Evolutionary conservation across 192 early-diverging fungal genomes (phyloP).

Genomic region (Backusella australiensis): DNA sequence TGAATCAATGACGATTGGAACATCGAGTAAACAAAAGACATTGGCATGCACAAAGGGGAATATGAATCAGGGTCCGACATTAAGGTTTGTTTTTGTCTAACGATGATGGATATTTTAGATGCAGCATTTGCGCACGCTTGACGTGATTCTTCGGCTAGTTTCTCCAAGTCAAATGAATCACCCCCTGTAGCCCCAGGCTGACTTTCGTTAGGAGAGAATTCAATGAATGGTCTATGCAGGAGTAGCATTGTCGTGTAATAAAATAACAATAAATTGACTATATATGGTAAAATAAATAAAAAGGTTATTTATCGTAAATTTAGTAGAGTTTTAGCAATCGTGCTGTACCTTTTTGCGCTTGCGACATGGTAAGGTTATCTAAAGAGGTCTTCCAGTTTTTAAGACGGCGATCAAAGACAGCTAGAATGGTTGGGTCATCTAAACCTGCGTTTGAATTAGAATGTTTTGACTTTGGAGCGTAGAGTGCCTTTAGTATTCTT

Average conservation of each 20-base stretch:
- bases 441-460: slow-evolving; percentile 37
- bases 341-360: slow-evolving; percentile 27
- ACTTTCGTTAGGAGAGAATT: slow-evolving; percentile 14
- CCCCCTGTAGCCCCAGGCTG: not conserved
- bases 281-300: not conserved
- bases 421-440: slow-evolving; percentile 46
- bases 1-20: slow-evolving; percentile 21
- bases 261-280: slow-evolving; percentile 30
- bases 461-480: slow-evolving; percentile 44
- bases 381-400: slow-evolving; percentile 27
- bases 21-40: slow-evolving; percentile 24
- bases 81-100: slow-evolving; percentile 2
- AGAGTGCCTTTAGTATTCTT: slow-evolving; percentile 44
- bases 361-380: slow-evolving; percentile 6
- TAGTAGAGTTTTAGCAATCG: not conserved
- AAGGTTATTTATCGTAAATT: slow-evolving; percentile 5
- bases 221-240: slow-evolving; percentile 50
- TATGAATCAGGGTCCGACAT: slow-evolving; percentile 11
- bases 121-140: slow-evolving; percentile 19
- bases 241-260: slow-evolving; percentile 45
- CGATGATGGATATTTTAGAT: slow-evolving; percentile 6
- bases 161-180: not conserved
- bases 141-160: slow-evolving; percentile 20
- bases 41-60: slow-evolving; percentile 14
- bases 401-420: slow-evolving; percentile 34